Percentiles rank a stretch among this genome's conserved stretches.
Conservation (phyloP, 345 rosid species). For the Salix viminalis region DNA sequence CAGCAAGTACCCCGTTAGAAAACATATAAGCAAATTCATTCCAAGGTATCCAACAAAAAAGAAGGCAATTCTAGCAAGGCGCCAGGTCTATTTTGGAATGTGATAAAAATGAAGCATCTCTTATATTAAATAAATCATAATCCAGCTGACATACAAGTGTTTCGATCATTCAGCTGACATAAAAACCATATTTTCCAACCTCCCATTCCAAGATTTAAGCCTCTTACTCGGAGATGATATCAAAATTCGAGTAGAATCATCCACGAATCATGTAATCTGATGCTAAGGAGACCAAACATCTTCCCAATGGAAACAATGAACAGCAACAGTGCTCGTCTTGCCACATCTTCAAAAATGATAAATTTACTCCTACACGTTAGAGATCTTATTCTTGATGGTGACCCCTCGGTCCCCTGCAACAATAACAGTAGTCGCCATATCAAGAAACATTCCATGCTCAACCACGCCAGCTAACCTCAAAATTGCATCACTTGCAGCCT, state of each 20-base stretch:
- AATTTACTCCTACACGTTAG: background rate
- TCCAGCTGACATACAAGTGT: too few relatives aligned
- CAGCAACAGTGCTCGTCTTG: background rate
- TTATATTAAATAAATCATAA: too few relatives aligned
- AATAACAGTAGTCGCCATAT: slow-evolving; percentile 84
- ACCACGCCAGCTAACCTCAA: slow-evolving; percentile 74
- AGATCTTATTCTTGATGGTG: slow-evolving; percentile 47
- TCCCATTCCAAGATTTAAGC: too few relatives aligned
- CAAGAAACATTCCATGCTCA: slow-evolving; percentile 93
- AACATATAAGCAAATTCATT: too few relatives aligned
- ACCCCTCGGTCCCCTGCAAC: slow-evolving; percentile 81
- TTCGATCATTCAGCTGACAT: too few relatives aligned
- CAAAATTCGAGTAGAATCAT: background rate
- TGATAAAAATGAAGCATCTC: too few relatives aligned
- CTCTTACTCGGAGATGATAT: too few relatives aligned
- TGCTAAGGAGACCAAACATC: background rate
- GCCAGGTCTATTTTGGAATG: too few relatives aligned
- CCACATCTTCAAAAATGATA: background rate
- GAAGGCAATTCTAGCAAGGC: too few relatives aligned
- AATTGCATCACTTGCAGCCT: slow-evolving; percentile 63
- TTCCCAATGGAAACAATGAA: background rate
- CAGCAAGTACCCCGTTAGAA: too few relatives aligned
- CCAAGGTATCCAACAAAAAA: background rate
- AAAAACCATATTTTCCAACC: too few relatives aligned
- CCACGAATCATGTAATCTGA: background rate